Base-by-base conservation (phyloP, 768 basidiomycete species). In the Russula griseocarnosa region DNA sequence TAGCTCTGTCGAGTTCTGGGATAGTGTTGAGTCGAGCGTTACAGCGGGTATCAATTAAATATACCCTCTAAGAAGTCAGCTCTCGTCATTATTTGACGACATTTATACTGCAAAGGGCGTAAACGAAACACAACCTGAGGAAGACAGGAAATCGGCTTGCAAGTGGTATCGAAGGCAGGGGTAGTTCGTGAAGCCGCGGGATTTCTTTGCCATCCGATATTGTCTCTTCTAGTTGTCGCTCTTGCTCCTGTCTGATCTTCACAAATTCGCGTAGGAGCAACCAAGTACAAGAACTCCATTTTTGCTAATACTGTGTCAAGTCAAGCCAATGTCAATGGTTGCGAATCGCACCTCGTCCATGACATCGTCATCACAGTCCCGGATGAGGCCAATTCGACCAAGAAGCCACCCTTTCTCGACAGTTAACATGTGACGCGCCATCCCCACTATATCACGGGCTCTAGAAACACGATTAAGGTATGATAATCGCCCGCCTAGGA, bases 211-310 rank as follows among this genome's bases (percentile, higher is more conserved):
- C 73, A 5, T 73, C 74, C 0, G 74, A 76, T 46, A 78, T 74
- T 36, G 72, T 76, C 69, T 76, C 79, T 61, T 76, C 73, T 40
- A 73, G 72, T 57, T 76, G 77, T 65, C 75, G 71, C 70, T 82
- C 79, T 66, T 83, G 79, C 56, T 83, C 79, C 57, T 79, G 72
- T 55, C 83, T 76, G 55, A 81, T 70, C 69, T 82, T 84, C 58
- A 91, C 88, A 70, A 92, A 88, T 73, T 89, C 86, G 44, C 79
- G 82, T 2, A 92, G 77, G 2, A 91, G 79, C 2, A 91, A 78
- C 89, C 90, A 92, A 20, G 90, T 88, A 70, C 90, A 91, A 47
- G 85, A 85, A 68, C 82, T 84, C 85, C 86, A 88, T 82, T 88
- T 89, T 84, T 90, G 87, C 85, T 86, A 60, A 32, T 22, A 58